Evolutionary conservation across 306 rosid genomes (phyloP).

Genomic region (Prosopis cineraria): DNA sequence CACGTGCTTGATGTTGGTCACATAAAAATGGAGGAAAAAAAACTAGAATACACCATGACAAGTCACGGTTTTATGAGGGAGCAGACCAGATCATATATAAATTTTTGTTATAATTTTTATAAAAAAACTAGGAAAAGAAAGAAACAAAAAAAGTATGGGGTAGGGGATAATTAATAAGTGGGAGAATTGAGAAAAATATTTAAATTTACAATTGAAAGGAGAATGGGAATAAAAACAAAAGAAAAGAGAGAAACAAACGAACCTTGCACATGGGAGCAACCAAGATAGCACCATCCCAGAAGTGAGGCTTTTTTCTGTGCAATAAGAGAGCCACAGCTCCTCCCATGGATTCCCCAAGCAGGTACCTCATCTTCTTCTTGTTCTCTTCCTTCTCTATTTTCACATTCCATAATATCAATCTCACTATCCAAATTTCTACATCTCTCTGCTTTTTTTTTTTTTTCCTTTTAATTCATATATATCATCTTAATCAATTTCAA

Average conservation of each 20-base stretch:
- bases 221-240: neutral
- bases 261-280: slow-evolving; percentile 99
- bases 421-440: neutral
- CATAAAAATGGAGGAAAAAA: neutral
- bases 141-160: neutral
- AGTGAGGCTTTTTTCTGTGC: slow-evolving; percentile 62
- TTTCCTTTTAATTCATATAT: no score
- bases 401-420: neutral
- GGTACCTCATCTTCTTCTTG: slow-evolving; percentile 60
- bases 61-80: neutral
- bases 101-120: neutral
- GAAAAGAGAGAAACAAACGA: neutral
- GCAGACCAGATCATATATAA: neutral
- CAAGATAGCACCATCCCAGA: slow-evolving; percentile 94
- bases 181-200: neutral
- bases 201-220: neutral
- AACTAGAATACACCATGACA: neutral
- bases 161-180: neutral
- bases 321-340: slow-evolving; percentile 81
- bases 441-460: no score
- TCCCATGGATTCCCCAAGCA: slow-evolving; percentile 97
- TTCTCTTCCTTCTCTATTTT: slow-evolving; percentile 59
- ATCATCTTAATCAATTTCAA: no score
- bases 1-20: neutral
- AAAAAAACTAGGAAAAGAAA: neutral